Base-by-base conservation (phyloP, 1,284 basidiomycete genomes). In the Anthracocystis setariae region DNA sequence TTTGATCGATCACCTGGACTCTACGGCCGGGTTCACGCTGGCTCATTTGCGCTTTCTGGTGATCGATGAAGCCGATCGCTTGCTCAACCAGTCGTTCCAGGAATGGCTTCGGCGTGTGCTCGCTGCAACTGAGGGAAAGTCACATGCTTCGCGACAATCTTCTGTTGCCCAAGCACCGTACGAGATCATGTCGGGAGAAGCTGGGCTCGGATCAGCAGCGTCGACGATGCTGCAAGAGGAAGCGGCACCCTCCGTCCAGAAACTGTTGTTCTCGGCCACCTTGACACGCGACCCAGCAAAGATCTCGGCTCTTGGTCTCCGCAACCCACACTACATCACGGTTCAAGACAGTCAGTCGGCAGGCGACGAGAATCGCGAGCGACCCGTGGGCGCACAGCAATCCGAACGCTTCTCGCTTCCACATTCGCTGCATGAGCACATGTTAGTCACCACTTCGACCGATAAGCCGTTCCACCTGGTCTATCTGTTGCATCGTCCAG, bases 11-110 rank as follows among this genome's bases (percentile, higher is more conserved):
- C 95, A 98, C 83, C 85, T 98, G 13, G 89, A 89, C 40, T 90
- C 88, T 23, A 97, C 95, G 0, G 70, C 70, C 5, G 93, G 94
- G 66, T 96, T 98, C 82, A 91, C 93, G 0, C 84, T 98, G 32
- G 92, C 96, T 77, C 94, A 98, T 83, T 86, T 99, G 24, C 90
- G 95, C 24, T 98, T 94, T 84, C 85, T 98, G 56, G 93, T 98
- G 18, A 93, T 99, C 57, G 96, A 99, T 82, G 96, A 99, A 85
- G 96, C 96, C 0, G 96, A 99, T 82, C 88, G 94, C 21, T 87
- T 99, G 3, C 87, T 99, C 5, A 91, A 91, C 8, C 94, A 98
- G 82, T 93, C 92, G 1, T 98, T 97, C 84, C 93, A 98, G 83
- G 91, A 94, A 78, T 99, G 95, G 95, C 66, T 78, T n/a, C 49